Evolutionary conservation across 495 filamentous ascomycete genomes (phyloP), one percentile per base, ranked within the genome.

Genomic region (Glutinoglossum americanum): DNA sequence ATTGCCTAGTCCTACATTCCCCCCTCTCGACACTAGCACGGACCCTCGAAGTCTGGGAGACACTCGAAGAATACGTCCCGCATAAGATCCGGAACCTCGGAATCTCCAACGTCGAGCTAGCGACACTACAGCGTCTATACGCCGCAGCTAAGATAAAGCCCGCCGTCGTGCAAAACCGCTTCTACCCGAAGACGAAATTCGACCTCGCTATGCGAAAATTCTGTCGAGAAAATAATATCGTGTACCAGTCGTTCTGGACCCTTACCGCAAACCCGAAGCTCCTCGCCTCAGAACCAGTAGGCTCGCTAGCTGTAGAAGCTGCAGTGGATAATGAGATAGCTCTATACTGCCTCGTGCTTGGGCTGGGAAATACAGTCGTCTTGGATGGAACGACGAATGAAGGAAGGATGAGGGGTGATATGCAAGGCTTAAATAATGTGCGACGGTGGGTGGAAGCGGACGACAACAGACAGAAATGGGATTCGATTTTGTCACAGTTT

Each of bases 241-340:
- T 74, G 17, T 90, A 87, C 63, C 84, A 90, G 65, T 74, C 78
- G 23, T 90, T 88, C 69, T 88, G 85, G 85, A 88, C 83, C 0
- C 64, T 92, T 65, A 84, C 79, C 0, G 87, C 76, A 0, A 90
- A 92, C 61, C 77, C 72, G 10, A 66, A 74, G 17, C 70, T 89
- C 48, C 57, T 81, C 37, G 15, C 8, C 37, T 75, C 71, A 32
- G 61, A 61, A 7, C 66, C 74, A 23, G 81, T 89, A 5, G 61
- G 62, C 58, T 65, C 63, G 11, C 62, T 90, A 23, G 78, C 78
- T 15, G 51, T 66, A 15, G 64, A 61, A n/a, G 65, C 67, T 1
- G 62, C 64, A 0, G 76, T 80, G 23, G 73, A 72, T 23, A 55
- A 60, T 25, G 70, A 68, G 13, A 74, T 75, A 44, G 82, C 81